Evolutionary conservation across 305 asterid species (phyloP), one percentile per base, ranked within the genome.

Genomic region (Fraxinus ornus): DNA sequence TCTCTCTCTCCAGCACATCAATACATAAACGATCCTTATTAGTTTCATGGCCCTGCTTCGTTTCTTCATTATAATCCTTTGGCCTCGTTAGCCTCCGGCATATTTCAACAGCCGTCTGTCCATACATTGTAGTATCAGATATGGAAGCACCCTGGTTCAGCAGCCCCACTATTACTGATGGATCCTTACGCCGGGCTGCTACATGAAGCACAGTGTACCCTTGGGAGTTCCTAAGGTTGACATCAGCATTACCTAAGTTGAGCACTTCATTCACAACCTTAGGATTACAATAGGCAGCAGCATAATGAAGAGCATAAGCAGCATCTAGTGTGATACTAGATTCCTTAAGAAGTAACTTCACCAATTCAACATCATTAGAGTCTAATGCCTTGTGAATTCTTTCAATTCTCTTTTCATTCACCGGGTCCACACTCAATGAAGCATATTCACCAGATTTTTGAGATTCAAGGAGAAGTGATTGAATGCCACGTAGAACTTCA

Each of bases 121-220:
- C 97, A 2, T 95, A 90, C 39, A 55, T 24, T 0, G 98, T 89
- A 28, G 89, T 76, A 36, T 90, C 94, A 1, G 87, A 90, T 15
- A 94, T 92, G 0, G 85, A 84, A 0, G 98, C 95, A 39, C 97
- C 94, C 62, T 86, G 83, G 79, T 71, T 79, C 75, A 95, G 84
- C 74, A 95, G 86, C 52, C 88, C 88, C 2, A 94, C 86, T 17
- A 95, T 81, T 13, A 94, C 75, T 1, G 89, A 87, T 0, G 93
- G 93, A 71, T 95, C 97, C 93, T 91, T 93, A 3, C 97, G 93
- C 84, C 97, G 85, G 2, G 98, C 97, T 1, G 98, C 98, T n/a
- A 93, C 81, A 77, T 94, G 98, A n/a, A 94, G 97, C 13, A 89
- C 94, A 1, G 97, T 93, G 76, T 91, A 80, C 79, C 97, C 98